phyloP scores from a whole-genome alignment of 192 early-diverging fungal genomes.

The Linnemannia zychae region DNA sequence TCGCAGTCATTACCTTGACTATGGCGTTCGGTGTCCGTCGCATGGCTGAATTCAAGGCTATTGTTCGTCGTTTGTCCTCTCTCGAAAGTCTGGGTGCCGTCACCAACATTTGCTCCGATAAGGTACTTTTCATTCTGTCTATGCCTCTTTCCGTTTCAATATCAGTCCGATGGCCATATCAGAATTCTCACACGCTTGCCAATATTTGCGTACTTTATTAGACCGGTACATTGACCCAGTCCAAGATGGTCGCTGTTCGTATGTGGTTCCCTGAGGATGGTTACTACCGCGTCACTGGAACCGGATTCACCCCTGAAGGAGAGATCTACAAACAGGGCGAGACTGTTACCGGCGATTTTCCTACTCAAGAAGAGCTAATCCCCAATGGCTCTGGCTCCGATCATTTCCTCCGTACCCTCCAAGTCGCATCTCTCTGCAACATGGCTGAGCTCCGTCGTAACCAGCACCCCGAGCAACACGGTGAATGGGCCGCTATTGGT shows the following conservation, averaged over 20 bases:
- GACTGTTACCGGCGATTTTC: slow-evolving; percentile 32
- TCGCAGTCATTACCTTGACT: slow-evolving; percentile 93
- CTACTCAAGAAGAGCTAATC: slow-evolving; percentile 48
- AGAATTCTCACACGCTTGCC: background rate
- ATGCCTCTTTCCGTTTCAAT: background rate
- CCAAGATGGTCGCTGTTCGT: slow-evolving; percentile 92
- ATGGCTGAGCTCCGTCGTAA: slow-evolving; percentile 78
- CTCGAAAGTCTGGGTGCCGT: slow-evolving; percentile 94
- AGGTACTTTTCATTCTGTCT: slow-evolving; percentile 44
- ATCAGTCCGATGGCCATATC: background rate
- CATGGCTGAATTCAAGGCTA: slow-evolving; percentile 89
- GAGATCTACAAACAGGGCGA: slow-evolving; percentile 51
- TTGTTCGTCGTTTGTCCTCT: slow-evolving; percentile 90
- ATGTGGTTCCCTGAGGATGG: slow-evolving; percentile 85
- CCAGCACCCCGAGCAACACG: slow-evolving; percentile 56
- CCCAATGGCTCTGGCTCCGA: slow-evolving; percentile 35
- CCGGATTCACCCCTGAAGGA: slow-evolving; percentile 72
- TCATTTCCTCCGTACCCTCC: slow-evolving; percentile 57
- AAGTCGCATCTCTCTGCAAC: slow-evolving; percentile 84
- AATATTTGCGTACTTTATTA: background rate
- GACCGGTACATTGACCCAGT: slow-evolving; percentile 93
- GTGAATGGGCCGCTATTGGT: slow-evolving; percentile 81
- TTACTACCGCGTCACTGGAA: slow-evolving; percentile 77
- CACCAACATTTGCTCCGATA: slow-evolving; percentile 96
- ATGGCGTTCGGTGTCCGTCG: slow-evolving; percentile 91